Evolutionary conservation across 1,139 yeast species (phyloP), one percentile per base, ranked within the genome.

Genomic region (Scheffersomyces cryptocercus): DNA sequence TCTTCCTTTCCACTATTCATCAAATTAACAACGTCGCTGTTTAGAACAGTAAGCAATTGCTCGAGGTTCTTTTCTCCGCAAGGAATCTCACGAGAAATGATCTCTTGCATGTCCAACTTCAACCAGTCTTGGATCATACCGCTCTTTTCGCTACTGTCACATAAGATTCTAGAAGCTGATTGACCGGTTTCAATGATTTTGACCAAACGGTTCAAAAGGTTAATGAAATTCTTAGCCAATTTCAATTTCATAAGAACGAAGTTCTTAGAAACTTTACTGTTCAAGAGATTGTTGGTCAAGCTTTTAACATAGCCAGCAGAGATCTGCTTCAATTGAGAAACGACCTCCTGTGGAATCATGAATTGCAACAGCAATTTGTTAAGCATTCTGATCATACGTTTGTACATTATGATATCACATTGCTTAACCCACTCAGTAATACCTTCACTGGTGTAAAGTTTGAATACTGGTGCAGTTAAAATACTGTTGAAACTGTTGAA

Each of bases 341-440:
- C 55, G n/a, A 84, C 83, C 24, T 76, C 75, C 1, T 67, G 66
- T 2, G 89, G 88, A 8, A 84, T 78, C 42, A 73, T 73, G 35
- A 51, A 55, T 53, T 85, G 88, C 34, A 82, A 64, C n/a, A 82
- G 81, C 46, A 86, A 65, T 34, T 84, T 84, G n/a, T 85, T 76
- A 48, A 88, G 63, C 76, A 85, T 75, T 51, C 80, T 79, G 14
- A 84, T 73, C 72, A 87, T 70, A 7, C 78, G 68, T 46, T 76
- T 78, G 64, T 85, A 86, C 66, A 84, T 77, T 10, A 77, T 65
- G 51, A 77, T 58, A 61, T 90, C 97, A 58, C 90, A 85, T 37
- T 75, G 67, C 39, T 74, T 59, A 13, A 87, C 75, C 95, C 96
- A 88, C 13, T 75, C 75, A 6, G 71, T 58, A 7, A 84, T 59